Evolutionary conservation across 495 filamentous ascomycete species (phyloP).

Genomic region (Annulohypoxylon moriforme): DNA sequence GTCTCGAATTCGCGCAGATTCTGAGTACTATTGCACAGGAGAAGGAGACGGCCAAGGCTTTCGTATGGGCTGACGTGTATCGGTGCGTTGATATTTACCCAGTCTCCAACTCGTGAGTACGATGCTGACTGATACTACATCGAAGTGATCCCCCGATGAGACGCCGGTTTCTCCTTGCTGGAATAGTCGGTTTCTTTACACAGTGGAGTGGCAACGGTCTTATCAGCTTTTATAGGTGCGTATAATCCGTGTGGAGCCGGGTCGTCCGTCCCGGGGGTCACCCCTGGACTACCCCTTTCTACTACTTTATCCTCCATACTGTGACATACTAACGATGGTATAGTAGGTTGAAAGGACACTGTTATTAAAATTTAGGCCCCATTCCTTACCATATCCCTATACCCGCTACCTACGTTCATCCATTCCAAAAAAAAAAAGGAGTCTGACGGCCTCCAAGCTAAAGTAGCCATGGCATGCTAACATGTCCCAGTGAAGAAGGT

Average conservation of each 20-base stretch:
- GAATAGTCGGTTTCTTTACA: constrained; percentile 55
- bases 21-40: constrained; percentile 64
- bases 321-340: constrained; percentile 4
- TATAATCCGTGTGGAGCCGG: not conserved
- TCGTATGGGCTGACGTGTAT: constrained; percentile 64
- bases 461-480: constrained; percentile 7
- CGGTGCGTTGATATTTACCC: constrained; percentile 16
- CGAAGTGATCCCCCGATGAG: constrained; percentile 60
- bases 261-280: not conserved
- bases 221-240: constrained; percentile 54
- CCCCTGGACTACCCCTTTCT: not conserved
- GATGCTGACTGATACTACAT: not conserved
- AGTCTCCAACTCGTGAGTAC: not conserved
- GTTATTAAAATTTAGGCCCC: not conserved
- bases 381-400: not conserved
- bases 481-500: constrained; percentile 53
- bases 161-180: constrained; percentile 61
- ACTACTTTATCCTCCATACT: not conserved
- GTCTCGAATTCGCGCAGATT: constrained; percentile 66
- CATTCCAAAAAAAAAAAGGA: not conserved
- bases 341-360: constrained; percentile 43
- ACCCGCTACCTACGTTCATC: not conserved
- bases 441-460: not conserved
- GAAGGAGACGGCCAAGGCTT: constrained; percentile 57
- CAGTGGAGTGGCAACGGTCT: constrained; percentile 68